A percentile compares a stretch with the other conserved stretches of the same genome.
These are phyloP conservation scores for Pichia nanzhaoensis DNA, from an alignment of 805 yeast genomes.

Conservation along the genomic window DNA sequence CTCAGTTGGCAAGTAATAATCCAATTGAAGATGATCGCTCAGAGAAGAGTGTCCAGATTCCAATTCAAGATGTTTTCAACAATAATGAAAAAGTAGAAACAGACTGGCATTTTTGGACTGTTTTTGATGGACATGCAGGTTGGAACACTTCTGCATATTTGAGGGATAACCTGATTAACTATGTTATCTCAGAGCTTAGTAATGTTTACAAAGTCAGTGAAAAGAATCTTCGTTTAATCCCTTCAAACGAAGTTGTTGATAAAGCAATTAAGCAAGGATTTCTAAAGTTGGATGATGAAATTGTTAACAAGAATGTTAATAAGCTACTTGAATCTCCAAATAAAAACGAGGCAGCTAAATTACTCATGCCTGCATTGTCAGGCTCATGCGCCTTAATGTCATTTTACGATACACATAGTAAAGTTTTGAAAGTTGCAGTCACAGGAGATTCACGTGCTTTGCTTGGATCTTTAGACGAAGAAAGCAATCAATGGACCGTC, in stretches of 20 bases:
- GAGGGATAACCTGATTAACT: slow-evolving; percentile 68
- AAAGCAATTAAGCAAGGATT: slow-evolving; percentile 78
- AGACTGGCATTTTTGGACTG: slow-evolving; percentile 93
- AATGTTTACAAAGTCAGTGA: slow-evolving; percentile 54
- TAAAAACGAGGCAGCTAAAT: slow-evolving; percentile 60
- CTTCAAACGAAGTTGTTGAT: slow-evolving; percentile 64
- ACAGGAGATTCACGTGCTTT: slow-evolving; percentile 95
- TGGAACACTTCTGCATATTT: slow-evolving; percentile 87
- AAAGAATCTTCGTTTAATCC: slow-evolving; percentile 48
- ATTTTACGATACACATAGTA: slow-evolving; percentile 72
- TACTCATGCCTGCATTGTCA: slow-evolving; percentile 85
- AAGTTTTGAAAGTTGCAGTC: slow-evolving; percentile 78
- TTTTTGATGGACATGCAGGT: slow-evolving; percentile 96
- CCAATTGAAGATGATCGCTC: slow-evolving; percentile 94
- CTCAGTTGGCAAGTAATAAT: slow-evolving; percentile 84
- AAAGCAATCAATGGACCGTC: slow-evolving; percentile 74
- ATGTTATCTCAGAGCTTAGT: slow-evolving; percentile 72
- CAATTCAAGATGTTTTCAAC: slow-evolving; percentile 55
- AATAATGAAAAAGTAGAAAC: slow-evolving; percentile 37
- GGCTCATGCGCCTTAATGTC: slow-evolving; percentile 92
- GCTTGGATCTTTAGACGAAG: slow-evolving; percentile 60
- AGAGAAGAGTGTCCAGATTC: slow-evolving; percentile 71
- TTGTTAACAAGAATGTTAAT: slow-evolving; percentile 69
- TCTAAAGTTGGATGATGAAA: slow-evolving; percentile 74
- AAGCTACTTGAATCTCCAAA: slow-evolving; percentile 62